Conservation (phyloP, 345 rosid species). For the Hirschfeldia incana region DNA sequence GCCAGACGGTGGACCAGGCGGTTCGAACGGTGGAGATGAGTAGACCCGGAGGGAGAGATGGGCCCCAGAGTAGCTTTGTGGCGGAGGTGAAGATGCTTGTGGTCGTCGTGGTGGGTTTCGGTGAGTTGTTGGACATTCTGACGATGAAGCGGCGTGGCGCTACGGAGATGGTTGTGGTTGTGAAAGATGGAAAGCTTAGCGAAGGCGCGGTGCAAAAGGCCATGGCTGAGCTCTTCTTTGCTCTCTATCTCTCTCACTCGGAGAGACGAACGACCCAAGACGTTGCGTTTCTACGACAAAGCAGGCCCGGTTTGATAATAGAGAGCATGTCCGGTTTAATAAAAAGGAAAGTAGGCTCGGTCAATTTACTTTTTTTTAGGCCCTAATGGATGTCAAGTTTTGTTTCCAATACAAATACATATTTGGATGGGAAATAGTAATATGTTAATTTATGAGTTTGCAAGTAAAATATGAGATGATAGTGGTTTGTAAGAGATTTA, state of each 20-base stretch:
- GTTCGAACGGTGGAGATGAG: slow-evolving; percentile 77
- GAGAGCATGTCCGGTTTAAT: no score
- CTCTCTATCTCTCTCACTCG: neutral
- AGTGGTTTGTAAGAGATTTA: no score
- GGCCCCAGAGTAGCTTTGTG: slow-evolving; percentile 77
- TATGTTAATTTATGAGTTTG: no score
- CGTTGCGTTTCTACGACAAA: neutral
- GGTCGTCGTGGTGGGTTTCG: slow-evolving; percentile 12
- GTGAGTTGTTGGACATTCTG: slow-evolving; percentile 45
- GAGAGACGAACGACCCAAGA: neutral
- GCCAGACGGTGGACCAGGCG: slow-evolving; percentile 77
- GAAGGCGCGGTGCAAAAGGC: slow-evolving; percentile 16
- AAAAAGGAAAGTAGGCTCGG: no score
- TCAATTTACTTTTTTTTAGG: no score
- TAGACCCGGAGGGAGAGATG: slow-evolving; percentile 89
- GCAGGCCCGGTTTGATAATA: no score
- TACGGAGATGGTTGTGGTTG: neutral
- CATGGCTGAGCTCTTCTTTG: slow-evolving; percentile 28
- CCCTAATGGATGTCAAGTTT: no score
- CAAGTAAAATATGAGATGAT: no score
- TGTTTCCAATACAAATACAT: no score
- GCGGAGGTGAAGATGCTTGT: slow-evolving; percentile 45
- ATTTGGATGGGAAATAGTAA: no score
- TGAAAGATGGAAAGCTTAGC: slow-evolving; percentile 28
- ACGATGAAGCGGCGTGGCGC: slow-evolving; percentile 34